Evolutionary conservation across 1,284 basidiomycete genomes (phyloP), one percentile per base, ranked within the genome.

Genomic region (Nidula niveotomentosa): DNA sequence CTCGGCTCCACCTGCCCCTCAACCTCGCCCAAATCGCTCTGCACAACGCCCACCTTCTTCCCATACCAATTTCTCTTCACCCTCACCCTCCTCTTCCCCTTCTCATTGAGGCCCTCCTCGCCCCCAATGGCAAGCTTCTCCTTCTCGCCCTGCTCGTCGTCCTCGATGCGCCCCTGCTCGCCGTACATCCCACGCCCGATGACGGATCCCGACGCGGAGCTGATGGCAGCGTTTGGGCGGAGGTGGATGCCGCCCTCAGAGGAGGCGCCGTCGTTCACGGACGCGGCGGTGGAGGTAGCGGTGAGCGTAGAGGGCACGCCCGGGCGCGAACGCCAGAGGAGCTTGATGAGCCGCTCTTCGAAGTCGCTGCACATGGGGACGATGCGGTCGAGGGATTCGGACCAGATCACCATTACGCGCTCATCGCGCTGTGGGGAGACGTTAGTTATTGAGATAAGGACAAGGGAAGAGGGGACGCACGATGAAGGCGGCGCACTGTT

Each of bases 401-500:
- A 84, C 92, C 92, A 94, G 57, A 94, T 83, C 55, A 92, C 80
- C 49, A 94, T 76, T 4, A 91, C 86, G 47, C 88, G 83, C 65
- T 94, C 91, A 66, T 88, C 85, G 47, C 91, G 83, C 87, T 89
- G 60, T 3, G 36, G 23, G 51, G 7, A 49, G 7, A 49, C 34
- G 30, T 10, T 6, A 12, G 30, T 12, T 15, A 49, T 39, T 55
- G 55, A 49, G 36, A 35, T 49, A 9, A 1, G 8, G 51, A 7
- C 4, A 49, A 15, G 1, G 6, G 10, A 6, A 6, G 39, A 48
- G 51, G 17, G 30, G 39, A 70, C 78, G 53, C 56, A 88, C 86
- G 64, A 94, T 84, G 66, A 94, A 94, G 0, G 91, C 91, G 12
- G 91, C 92, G 60, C 85, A 85, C 65, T 94, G 91, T 59, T 93